Base-by-base conservation (phyloP, 2,329 filamentous ascomycete genomes). In the Paecilomyces dactylethromorphus region DNA sequence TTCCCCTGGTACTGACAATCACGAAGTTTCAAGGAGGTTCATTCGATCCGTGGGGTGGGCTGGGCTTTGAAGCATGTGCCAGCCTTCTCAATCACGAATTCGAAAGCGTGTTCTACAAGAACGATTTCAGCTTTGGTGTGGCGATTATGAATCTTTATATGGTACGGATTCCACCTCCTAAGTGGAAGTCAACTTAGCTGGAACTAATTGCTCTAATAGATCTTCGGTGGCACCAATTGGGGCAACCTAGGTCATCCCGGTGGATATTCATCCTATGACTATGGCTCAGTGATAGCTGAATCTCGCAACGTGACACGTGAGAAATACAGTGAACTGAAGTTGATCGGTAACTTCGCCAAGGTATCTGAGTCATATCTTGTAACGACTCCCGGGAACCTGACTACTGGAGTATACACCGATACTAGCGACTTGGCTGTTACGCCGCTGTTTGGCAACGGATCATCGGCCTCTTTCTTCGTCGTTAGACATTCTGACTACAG, bases 171-270 rank as follows among this genome's bases (percentile, higher is more conserved):
- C 6, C 35, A 5, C 1, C 10, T 8, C 26, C 26, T 29, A 1
- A 18, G 1, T 21, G n/a, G 32, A 49, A 35, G 50, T 24, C 15
- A 18, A 12, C 2, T 29, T 18, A 15, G 35, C 22, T 32, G 39
- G 4, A 13, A 26, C 13, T 33, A 29, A 52, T 8, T 11, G 21
- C 26, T 3, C 3, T n/a, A 1, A 33, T 15, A 84, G 82, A 86
- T 82, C 0, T 90, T 82, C 63, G 90, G 90, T 13, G 90, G 90
- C 5, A 92, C 90, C 0, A 94, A 93, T 69, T 93, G 90, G 90
- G 90, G 90, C 0, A 92, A 91, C 62, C 72, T 91, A 3, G 88
- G 89, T 0, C 84, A 91, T 63, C 81, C 87, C 10, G 86, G 85
- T 11, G 85, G 81, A 2, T 87, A 87, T 60, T 86, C 82, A 0